Percentiles rank a stretch among this genome's conserved stretches.
These are phyloP conservation scores for Thinopyrum elongatum DNA, from an alignment of 176 grass and related monocot species.

Conservation along the genomic window DNA sequence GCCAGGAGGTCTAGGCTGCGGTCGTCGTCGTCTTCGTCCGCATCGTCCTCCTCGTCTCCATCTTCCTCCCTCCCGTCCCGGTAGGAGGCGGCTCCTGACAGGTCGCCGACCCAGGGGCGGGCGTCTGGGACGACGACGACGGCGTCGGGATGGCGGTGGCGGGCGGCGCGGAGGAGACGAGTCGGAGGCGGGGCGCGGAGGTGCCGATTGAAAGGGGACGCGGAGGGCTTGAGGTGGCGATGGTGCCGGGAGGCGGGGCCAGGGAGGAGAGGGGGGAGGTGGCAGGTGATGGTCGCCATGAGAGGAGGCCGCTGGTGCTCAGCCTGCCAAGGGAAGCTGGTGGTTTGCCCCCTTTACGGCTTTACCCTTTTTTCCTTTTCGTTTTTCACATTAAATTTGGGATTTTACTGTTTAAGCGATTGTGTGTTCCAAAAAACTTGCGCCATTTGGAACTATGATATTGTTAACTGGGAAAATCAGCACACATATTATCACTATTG, in stretches of 20 bases:
- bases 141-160: constrained; percentile 48
- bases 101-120: constrained; percentile 66
- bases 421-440: not conserved
- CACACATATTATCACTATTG: not conserved
- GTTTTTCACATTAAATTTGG: not conserved
- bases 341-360: not conserved
- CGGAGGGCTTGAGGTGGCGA: constrained; percentile 16
- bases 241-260: not conserved
- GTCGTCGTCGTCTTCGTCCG: constrained; percentile 62
- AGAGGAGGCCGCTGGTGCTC: not conserved
- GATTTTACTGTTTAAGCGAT: not conserved
- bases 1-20: constrained; percentile 82
- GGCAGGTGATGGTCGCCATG: constrained; percentile 54
- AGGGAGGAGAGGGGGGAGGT: constrained; percentile 8
- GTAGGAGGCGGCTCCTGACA: constrained; percentile 40
- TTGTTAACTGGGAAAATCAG: not conserved
- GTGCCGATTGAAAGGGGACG: not conserved
- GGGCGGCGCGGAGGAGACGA: constrained; percentile 38
- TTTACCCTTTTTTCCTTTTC: not conserved
- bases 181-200: constrained; percentile 2
- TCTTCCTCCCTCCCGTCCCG: constrained; percentile 40
- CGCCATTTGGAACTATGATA: not conserved
- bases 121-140: constrained; percentile 62
- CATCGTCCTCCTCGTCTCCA: constrained; percentile 45
- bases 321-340: not conserved